Conservation (phyloP, 2,329 filamentous ascomycete species). For the Chaetomium sp. region DNA sequence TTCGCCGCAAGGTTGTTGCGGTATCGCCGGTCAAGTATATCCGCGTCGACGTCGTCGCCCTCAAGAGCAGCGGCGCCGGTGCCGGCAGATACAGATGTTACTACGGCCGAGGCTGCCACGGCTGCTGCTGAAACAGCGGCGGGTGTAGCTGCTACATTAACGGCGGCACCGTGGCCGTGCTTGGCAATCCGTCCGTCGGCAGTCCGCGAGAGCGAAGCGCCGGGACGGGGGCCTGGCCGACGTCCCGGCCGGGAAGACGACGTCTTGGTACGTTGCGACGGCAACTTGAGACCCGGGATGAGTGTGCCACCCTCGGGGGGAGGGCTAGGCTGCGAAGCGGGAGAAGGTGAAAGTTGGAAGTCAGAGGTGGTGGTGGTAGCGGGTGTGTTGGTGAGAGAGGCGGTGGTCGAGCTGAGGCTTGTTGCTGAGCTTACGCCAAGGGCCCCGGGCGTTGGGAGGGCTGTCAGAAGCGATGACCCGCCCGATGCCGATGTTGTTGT, state of each 20-base stretch:
- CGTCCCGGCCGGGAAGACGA: slow-evolving; percentile 9
- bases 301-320: background rate
- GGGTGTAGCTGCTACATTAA: too few species aligned
- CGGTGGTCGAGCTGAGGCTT: background rate
- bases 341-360: slow-evolving; percentile 2
- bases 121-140: background rate
- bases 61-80: too few species aligned
- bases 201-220: slow-evolving; percentile 1
- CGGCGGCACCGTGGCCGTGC: background rate
- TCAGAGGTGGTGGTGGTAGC: background rate
- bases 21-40: slow-evolving; percentile 42
- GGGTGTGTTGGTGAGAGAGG: slow-evolving; percentile 9
- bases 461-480: too few species aligned
- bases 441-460: too few species aligned
- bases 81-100: too few species aligned
- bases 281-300: slow-evolving; percentile 16
- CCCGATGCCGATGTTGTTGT: too few species aligned
- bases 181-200: slow-evolving; percentile 16
- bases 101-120: background rate
- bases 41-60: slow-evolving; percentile 15
- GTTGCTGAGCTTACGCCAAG: too few species aligned
- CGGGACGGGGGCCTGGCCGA: slow-evolving; percentile 1
- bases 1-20: slow-evolving; percentile 58
- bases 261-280: background rate
- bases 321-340: slow-evolving; percentile 2